Evolutionary conservation across 2,329 filamentous ascomycete genomes (phyloP).

Genomic region (Ophiobolus disseminans): DNA sequence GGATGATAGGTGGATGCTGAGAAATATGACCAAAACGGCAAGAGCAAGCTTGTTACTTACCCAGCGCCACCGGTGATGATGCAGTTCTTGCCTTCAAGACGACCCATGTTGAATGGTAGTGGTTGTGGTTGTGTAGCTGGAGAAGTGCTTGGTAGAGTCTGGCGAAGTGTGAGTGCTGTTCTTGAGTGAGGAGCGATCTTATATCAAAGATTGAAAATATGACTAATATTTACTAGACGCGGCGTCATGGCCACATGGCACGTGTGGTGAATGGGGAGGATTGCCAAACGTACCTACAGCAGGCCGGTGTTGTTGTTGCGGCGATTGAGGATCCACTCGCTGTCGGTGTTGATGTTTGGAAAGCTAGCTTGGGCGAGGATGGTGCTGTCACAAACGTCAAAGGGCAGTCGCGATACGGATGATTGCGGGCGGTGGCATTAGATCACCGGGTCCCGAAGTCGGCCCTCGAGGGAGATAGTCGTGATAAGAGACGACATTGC

Average conservation of each 20-base stretch:
- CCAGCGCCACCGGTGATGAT: slow-evolving; percentile 86
- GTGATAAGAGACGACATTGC: slow-evolving; percentile 38
- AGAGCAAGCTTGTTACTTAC: slow-evolving; percentile 61
- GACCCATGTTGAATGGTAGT: slow-evolving; percentile 50
- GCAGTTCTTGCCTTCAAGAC: slow-evolving; percentile 71
- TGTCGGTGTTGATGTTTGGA: not conserved
- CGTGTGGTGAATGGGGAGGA: slow-evolving; percentile 20
- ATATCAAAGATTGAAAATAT: slow-evolving; percentile 29
- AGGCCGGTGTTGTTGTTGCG: not conserved
- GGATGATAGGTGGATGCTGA: not conserved
- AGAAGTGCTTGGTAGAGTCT: slow-evolving; percentile 10
- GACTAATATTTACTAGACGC: slow-evolving; percentile 39
- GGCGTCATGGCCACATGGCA: slow-evolving; percentile 22
- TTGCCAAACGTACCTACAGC: slow-evolving; percentile 14
- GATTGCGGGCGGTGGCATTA: slow-evolving; percentile 2
- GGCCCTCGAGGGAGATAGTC: slow-evolving; percentile 33
- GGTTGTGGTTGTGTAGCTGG: slow-evolving; percentile 7
- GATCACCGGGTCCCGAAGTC: slow-evolving; percentile 35
- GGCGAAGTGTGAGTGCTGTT: slow-evolving; percentile 13
- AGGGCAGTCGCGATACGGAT: not conserved
- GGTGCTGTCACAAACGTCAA: not conserved
- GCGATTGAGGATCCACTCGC: not conserved
- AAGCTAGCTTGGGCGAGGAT: not conserved
- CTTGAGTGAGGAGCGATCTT: slow-evolving; percentile 24
- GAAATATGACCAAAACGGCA: not conserved